Conservation (phyloP, 192 early-diverging fungal species). For the Chytriomyces hyalinus region DNA sequence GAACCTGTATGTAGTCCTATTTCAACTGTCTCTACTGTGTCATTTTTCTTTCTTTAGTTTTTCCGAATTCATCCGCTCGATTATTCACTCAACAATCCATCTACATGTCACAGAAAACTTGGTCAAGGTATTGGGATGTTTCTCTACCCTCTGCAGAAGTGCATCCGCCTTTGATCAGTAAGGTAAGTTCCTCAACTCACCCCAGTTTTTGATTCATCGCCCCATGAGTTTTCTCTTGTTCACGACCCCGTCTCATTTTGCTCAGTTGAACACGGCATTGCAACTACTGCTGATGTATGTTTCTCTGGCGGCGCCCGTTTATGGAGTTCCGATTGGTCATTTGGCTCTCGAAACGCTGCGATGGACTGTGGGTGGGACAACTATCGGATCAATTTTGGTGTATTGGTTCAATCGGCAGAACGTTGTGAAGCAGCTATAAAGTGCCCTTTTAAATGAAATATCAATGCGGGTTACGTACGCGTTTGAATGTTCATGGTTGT, state of each 20-base stretch:
- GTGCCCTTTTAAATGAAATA: no score
- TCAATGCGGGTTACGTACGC: no score
- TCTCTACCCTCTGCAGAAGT: constrained; percentile 92
- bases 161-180: constrained; percentile 83
- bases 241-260: constrained; percentile 23
- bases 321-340: constrained; percentile 63
- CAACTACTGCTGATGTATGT: constrained; percentile 82
- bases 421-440: no score
- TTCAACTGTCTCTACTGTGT: background rate
- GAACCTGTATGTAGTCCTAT: constrained; percentile 64
- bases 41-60: background rate
- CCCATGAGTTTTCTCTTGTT: constrained; percentile 22
- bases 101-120: constrained; percentile 70
- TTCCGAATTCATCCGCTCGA: background rate
- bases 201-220: background rate
- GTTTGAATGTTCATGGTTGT: no score
- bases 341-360: constrained; percentile 64
- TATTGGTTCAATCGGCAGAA: constrained; percentile 12
- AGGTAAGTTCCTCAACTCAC: constrained; percentile 47
- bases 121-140: constrained; percentile 83
- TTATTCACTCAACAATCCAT: background rate
- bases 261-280: constrained; percentile 76
- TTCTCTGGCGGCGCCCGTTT: constrained; percentile 74
- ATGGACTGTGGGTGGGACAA: constrained; percentile 51
- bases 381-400: constrained; percentile 12